Conservation (phyloP, 2,329 filamentous ascomycete genomes). For the Pezicula carpinea region DNA sequence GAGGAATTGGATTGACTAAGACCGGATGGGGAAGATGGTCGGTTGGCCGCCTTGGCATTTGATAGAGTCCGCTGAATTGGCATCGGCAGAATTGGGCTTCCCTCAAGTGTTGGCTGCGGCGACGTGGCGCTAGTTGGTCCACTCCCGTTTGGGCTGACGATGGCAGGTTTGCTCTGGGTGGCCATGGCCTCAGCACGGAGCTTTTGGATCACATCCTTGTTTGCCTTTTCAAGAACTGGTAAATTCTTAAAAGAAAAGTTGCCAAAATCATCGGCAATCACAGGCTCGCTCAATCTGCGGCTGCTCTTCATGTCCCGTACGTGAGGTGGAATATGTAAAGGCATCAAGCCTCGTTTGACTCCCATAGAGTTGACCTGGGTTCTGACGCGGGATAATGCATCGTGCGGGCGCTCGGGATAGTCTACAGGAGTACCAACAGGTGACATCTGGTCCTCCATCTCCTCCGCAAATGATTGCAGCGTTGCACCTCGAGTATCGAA, state of each 20-base stretch:
- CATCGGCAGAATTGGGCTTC: conserved; percentile 76
- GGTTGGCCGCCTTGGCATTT: conserved; percentile 69
- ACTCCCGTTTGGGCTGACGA: conserved; percentile 15
- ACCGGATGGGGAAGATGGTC: conserved; percentile 82
- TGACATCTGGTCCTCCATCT: conserved; percentile 84
- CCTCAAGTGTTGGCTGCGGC: conserved; percentile 69
- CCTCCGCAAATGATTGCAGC: conserved; percentile 85
- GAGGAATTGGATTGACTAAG: conserved; percentile 78
- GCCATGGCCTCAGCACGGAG: conserved; percentile 85
- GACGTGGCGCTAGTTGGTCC: conserved; percentile 36
- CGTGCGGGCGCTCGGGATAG: conserved; percentile 86
- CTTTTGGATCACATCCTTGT: conserved; percentile 98
- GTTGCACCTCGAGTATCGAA: conserved; percentile 91
- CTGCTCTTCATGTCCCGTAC: conserved; percentile 86
- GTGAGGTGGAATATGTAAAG: conserved; percentile 91
- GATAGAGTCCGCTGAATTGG: conserved; percentile 80
- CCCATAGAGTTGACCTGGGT: conserved; percentile 69
- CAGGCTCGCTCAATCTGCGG: conserved; percentile 84
- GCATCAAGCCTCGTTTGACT: conserved; percentile 91
- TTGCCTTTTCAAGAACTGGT: conserved; percentile 92
- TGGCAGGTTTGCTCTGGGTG: conserved; percentile 46
- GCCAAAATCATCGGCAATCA: conserved; percentile 87
- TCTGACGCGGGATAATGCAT: conserved; percentile 84
- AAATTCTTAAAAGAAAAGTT: conserved; percentile 97
- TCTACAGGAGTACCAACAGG: conserved; percentile 69